Percentiles rank a stretch among this genome's conserved stretches.
These are phyloP conservation scores for Hirschioporus abietinus DNA, from an alignment of 768 basidiomycete species.

Conservation along the genomic window DNA sequence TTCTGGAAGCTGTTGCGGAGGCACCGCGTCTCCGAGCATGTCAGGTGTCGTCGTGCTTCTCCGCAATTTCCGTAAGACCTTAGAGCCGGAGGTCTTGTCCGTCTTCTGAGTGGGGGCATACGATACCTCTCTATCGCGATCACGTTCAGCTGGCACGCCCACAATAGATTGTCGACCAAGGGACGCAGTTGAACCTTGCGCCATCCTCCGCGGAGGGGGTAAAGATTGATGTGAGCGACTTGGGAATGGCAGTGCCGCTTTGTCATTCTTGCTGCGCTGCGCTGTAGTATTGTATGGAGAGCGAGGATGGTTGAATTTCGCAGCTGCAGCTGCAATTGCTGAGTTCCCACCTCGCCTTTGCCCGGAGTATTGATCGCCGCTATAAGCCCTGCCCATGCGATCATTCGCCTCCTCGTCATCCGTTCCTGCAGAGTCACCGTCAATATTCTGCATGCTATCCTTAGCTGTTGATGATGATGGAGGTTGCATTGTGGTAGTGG, in stretches of 20 bases:
- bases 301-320: constrained; percentile 65
- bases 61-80: constrained; percentile 64
- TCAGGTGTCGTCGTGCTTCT: constrained; percentile 54
- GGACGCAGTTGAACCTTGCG: constrained; percentile 66
- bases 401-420: constrained; percentile 58
- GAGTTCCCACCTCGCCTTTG: background rate
- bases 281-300: constrained; percentile 65
- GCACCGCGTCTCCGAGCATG: constrained; percentile 44
- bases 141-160: constrained; percentile 38
- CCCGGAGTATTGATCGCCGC: background rate
- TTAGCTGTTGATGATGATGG: constrained; percentile 39
- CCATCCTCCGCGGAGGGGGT: constrained; percentile 45
- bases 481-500: constrained; percentile 19
- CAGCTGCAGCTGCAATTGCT: constrained; percentile 13
- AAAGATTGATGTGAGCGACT: constrained; percentile 76
- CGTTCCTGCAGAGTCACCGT: constrained; percentile 69
- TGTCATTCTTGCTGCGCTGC: constrained; percentile 36
- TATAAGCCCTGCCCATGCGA: constrained; percentile 39
- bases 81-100: constrained; percentile 21
- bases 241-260: constrained; percentile 62
- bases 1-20: constrained; percentile 80
- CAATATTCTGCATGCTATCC: constrained; percentile 57
- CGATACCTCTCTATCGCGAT: constrained; percentile 30
- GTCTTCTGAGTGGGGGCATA: constrained; percentile 20
- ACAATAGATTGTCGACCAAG: constrained; percentile 64